Percentiles rank a stretch among this genome's conserved stretches.
phyloP scores from a whole-genome alignment of 2,329 filamentous ascomycete genomes.

The Xylariaceae sp. region DNA sequence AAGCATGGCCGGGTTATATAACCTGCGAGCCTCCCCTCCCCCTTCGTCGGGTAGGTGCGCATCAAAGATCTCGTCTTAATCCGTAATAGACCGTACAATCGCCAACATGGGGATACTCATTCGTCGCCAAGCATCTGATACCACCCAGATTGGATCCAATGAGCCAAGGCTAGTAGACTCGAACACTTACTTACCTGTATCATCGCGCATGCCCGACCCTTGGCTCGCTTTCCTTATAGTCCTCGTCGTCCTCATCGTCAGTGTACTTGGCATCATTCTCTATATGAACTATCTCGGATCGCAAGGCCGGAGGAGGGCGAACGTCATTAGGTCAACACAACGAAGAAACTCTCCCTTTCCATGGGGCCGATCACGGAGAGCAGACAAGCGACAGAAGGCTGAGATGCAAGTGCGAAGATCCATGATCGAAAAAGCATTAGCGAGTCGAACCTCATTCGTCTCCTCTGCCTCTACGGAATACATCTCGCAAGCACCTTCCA shows the following conservation, averaged over 20 bases:
- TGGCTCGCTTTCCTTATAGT: slow-evolving; percentile 27
- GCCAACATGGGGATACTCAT: too few species aligned
- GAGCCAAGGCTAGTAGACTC: too few species aligned
- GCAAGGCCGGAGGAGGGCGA: slow-evolving; percentile 11
- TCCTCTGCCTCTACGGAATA: too few species aligned
- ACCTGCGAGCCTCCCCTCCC: too few species aligned
- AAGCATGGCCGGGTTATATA: too few species aligned
- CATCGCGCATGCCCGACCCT: slow-evolving; percentile 6
- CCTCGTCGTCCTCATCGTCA: slow-evolving; percentile 19
- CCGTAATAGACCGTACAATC: too few species aligned
- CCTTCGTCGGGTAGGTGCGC: too few species aligned
- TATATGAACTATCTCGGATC: slow-evolving; percentile 17
- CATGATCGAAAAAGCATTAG: slow-evolving; percentile 32
- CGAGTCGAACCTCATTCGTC: slow-evolving; percentile 23
- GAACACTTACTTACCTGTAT: too few species aligned
- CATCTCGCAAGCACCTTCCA: too few species aligned
- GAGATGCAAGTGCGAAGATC: slow-evolving; percentile 28
- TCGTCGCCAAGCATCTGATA: too few species aligned
- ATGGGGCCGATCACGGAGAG: slow-evolving; percentile 17
- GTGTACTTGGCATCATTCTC: slow-evolving; percentile 19
- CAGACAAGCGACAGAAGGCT: slow-evolving; percentile 15
- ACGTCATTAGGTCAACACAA: slow-evolving; percentile 2
- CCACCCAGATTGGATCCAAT: too few species aligned
- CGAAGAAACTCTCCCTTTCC: slow-evolving; percentile 3
- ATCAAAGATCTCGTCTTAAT: too few species aligned